Evolutionary conservation across 2,329 filamentous ascomycete genomes (phyloP).

Genomic region (Phyllosticta capitalensis): DNA sequence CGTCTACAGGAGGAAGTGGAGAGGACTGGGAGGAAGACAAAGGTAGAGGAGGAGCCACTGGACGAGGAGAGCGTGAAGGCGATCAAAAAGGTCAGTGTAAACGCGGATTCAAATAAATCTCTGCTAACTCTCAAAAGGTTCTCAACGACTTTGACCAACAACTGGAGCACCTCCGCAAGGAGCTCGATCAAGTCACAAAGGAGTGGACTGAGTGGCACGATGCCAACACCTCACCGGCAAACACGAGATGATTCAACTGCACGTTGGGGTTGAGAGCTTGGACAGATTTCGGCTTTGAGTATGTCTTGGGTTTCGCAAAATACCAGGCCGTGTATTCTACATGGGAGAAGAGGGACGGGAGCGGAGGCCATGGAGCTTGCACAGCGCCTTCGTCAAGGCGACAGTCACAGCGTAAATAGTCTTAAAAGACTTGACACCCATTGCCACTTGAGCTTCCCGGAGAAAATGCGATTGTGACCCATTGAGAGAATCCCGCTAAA

Average conservation of each 20-base stretch:
- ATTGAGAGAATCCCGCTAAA: not conserved
- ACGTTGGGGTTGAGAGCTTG: not conserved
- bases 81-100: constrained; percentile 57
- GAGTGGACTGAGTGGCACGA: constrained; percentile 49
- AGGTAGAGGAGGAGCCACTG: constrained; percentile 42
- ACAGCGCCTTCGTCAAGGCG: not conserved
- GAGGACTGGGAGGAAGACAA: constrained; percentile 47
- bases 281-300: constrained; percentile 4
- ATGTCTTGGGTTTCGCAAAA: constrained; percentile 3
- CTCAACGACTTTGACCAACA: constrained; percentile 76
- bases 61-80: constrained; percentile 62
- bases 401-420: not conserved
- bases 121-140: constrained; percentile 43
- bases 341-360: not conserved
- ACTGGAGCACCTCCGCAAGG: constrained; percentile 62
- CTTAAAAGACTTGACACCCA: not conserved
- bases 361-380: not conserved
- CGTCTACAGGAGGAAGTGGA: constrained; percentile 65
- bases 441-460: not conserved
- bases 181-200: constrained; percentile 48
- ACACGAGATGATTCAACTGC: constrained; percentile 1
- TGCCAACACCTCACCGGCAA: constrained; percentile 2
- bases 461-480: not conserved
- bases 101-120: not conserved
- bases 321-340: constrained; percentile 8